Conservation (phyloP, 73 alveolate species). For the Symbiodinium natans region DNA sequence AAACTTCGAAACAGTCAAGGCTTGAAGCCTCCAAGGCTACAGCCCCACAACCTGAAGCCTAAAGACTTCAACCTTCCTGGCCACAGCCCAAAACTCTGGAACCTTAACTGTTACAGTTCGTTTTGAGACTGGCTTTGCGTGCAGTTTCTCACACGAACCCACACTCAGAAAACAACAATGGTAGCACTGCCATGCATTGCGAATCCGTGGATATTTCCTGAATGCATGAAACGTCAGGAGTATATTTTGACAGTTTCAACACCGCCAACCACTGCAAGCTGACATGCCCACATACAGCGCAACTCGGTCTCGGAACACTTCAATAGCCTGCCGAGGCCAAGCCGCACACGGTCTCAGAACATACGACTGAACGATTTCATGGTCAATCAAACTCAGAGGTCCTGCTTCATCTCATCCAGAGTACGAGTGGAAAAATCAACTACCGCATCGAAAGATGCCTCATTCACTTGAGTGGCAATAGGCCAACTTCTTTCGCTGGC, state of each 20-base stretch:
- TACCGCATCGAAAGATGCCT: slow-evolving; percentile 45
- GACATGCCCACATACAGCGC: not conserved
- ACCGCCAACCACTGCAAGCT: not conserved
- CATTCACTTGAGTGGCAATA: too few relatives aligned
- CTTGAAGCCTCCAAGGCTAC: too few relatives aligned
- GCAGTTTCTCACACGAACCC: not conserved
- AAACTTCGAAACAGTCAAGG: slow-evolving; percentile 18
- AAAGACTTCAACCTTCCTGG: too few relatives aligned
- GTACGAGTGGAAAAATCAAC: slow-evolving; percentile 71
- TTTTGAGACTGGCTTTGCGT: not conserved
- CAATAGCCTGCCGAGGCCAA: not conserved
- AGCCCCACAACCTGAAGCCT: too few relatives aligned
- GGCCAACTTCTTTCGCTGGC: too few relatives aligned
- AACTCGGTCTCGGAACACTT: slow-evolving; percentile 3
- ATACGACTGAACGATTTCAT: not conserved
- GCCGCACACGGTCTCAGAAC: too few relatives aligned
- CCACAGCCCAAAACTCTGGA: not conserved
- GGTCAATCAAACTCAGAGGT: not conserved
- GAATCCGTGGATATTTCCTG: too few relatives aligned
- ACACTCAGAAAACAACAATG: not conserved
- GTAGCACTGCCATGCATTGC: too few relatives aligned
- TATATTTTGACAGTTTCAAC: too few relatives aligned
- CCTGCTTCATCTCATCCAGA: slow-evolving; percentile 83
- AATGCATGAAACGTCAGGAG: too few relatives aligned
- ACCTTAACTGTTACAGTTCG: not conserved